Evolutionary conservation across 352 stramenopile genomes (phyloP), one percentile per base, ranked within the genome.

Genomic region (Pythium plurisporium): DNA sequence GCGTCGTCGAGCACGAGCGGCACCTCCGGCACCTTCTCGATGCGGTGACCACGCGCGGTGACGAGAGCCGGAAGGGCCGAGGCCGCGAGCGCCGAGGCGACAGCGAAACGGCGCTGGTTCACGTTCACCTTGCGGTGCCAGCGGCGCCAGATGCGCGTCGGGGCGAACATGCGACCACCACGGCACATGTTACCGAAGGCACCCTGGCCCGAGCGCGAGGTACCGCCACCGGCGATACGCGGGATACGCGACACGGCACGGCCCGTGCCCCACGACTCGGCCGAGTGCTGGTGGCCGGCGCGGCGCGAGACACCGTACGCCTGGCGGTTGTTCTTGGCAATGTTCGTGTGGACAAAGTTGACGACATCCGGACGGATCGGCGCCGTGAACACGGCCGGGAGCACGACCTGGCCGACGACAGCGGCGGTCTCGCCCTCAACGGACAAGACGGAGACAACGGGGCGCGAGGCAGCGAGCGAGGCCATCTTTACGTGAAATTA

Each of bases 321-420:
- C 83, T 99, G 97, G 74, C 97, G 94, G 67, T 97, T 84, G 87
- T 99, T 99, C 93, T 99, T 99, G 80, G 94, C 95, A 85, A 99
- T 98, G 88, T 99, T 98, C 38, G 93, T 99, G 90, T 99, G 97
- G 42, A 99, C 97, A 70, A 99, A 99, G 69, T 98, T 96, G 65
- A 99, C 96, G 49, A 99, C 88, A 82, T 99, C 97, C 50, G 96
- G 93, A 72, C 97, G 96, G 76, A 99, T 98, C 53, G 97, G 97
- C 33, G 97, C 95, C 64, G 92, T 98, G 84, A 99, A 97, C 64
- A 99, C 96, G 48, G 78, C 85, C 29, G 96, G 96, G 37, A 99
- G 89, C 62, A 86, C 81, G 53, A 97, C 86, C 73, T 97, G 90
- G 65, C 79, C 79, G 42, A 79, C 56, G 54, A 98, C 95, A 44